Evolutionary conservation across 225 moss, liverwort and hornwort species (phyloP).

Genomic region (Pleurozium schreberi): DNA sequence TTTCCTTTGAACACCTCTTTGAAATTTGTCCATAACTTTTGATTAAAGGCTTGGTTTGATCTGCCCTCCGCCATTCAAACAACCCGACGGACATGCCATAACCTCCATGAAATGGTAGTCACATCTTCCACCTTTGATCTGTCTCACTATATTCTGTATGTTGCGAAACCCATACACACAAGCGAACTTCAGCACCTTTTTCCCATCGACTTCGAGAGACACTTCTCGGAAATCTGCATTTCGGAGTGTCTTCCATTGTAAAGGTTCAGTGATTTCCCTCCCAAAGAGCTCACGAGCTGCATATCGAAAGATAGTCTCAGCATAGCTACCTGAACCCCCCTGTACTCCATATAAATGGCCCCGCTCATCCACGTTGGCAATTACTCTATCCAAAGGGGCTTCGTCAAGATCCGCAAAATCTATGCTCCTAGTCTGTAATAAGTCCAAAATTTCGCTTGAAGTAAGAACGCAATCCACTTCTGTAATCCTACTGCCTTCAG

Average conservation of each 20-base stretch:
- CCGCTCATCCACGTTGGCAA: conserved; percentile 71
- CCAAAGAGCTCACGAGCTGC: conserved; percentile 66
- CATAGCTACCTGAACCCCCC: conserved; percentile 92
- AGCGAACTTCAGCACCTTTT: conserved; percentile 72
- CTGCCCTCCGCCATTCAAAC: conserved; percentile 96
- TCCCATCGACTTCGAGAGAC: conserved; percentile 65
- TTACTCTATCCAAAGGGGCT: conserved; percentile 62
- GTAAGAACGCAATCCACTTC: conserved; percentile 98
- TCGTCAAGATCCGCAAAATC: conserved; percentile 64
- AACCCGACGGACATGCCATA: conserved; percentile 97
- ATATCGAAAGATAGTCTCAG: conserved; percentile 67
- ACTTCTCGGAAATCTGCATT: conserved; percentile 76
- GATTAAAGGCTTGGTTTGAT: no score
- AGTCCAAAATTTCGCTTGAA: conserved; percentile 77
- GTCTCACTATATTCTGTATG: conserved; percentile 84
- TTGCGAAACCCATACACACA: conserved; percentile 93
- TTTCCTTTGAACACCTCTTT: no score
- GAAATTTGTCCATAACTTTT: no score
- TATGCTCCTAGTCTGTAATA: conserved; percentile 41
- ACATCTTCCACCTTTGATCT: conserved; percentile 78
- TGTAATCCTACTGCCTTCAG: conserved; percentile 19
- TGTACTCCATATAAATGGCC: conserved; percentile 75
- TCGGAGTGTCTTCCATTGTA: conserved; percentile 68
- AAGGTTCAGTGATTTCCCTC: conserved; percentile 45
- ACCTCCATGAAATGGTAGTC: conserved; percentile 92